Percentiles rank a stretch among this genome's conserved stretches.
Conservation (phyloP, 441 rosid species). For the Raphanus hybrid region DNA sequence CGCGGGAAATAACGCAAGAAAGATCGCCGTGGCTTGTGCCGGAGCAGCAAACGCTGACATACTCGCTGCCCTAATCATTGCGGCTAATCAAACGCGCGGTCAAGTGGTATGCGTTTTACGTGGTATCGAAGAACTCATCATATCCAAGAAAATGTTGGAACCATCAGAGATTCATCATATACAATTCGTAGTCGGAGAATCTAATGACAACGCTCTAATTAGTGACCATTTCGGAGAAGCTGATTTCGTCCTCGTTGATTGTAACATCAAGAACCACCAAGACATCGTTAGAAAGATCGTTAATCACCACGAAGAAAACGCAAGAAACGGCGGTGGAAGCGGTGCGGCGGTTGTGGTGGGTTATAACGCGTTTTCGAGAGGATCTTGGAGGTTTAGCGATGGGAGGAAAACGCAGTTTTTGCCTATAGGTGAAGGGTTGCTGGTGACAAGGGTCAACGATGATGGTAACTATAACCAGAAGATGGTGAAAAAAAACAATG, state of each 20-base stretch:
- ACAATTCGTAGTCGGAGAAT: slow-evolving; percentile 68
- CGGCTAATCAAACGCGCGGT: slow-evolving; percentile 84
- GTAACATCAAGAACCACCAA: slow-evolving; percentile 65
- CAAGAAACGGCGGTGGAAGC: slow-evolving; percentile 25
- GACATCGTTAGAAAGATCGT: slow-evolving; percentile 47
- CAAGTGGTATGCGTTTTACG: slow-evolving; percentile 67
- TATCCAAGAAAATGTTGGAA: slow-evolving; percentile 51
- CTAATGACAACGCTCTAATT: slow-evolving; percentile 43
- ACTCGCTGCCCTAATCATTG: slow-evolving; percentile 70
- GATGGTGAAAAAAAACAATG: slow-evolving; percentile 12
- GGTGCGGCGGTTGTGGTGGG: slow-evolving; percentile 45
- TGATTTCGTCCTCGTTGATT: slow-evolving; percentile 82
- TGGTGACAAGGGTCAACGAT: slow-evolving; percentile 60
- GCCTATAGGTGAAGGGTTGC: slow-evolving; percentile 86
- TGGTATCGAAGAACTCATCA: slow-evolving; percentile 46
- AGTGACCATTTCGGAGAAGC: slow-evolving; percentile 56
- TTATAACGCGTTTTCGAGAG: slow-evolving; percentile 68
- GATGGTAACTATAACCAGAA: slow-evolving; percentile 27
- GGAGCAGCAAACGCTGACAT: slow-evolving; percentile 54
- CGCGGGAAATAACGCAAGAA: slow-evolving; percentile 79
- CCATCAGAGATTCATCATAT: slow-evolving; percentile 49
- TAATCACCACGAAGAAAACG: slow-evolving; percentile 38
- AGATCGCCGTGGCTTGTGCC: slow-evolving; percentile 70
- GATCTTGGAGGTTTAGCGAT: slow-evolving; percentile 59
- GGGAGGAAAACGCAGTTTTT: slow-evolving; percentile 75